Base-by-base conservation (phyloP, 306 rosid genomes). In the Prunus armeniaca region DNA sequence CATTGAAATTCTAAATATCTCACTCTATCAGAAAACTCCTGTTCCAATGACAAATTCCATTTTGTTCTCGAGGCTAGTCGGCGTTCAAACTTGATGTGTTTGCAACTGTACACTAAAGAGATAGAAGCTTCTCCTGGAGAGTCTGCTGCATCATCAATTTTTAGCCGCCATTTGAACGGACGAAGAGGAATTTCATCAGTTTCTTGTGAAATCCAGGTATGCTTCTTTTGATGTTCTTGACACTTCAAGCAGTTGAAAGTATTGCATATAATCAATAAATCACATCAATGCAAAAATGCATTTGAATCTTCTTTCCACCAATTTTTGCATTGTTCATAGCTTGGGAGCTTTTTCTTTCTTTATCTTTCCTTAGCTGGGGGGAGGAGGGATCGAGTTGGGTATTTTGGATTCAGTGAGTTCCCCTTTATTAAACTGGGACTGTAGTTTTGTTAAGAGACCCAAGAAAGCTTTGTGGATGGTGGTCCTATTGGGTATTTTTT, bases 51-150 rank as follows among this genome's bases (percentile, higher is more conserved):
- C 83, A 89, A 88, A 82, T 85, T 85, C 84, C 90, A 78, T 89
- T 89, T 85, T 92, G 87, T 88, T 86, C 91, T 55, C 2, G 97
- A 92, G 97, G 96, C 97, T 79, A 86, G 90, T 84, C 90, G 88
- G 77, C 98, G 97, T 50, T 95, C 98, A 82, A 95, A 95, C 87
- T 77, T 80, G 85, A 80, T 57, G 67, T 89, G 93, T 78, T 83
- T 92, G 82, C 96, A 92, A 84, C 93, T 95, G 62, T 95, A 79
- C 76, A 38, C 90, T 32, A 94, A 94, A 77, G 98, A 91, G 50
- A 67, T 81, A 70, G 97, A 94, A 74, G 89, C 84, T 85, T 88
- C 85, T 73, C 96, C 96, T 27, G 93, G 95, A 71, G 96, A 84
- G 80, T 90, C 91, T 68, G 88, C 94, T 81, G 93, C 96, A 61